Evolutionary conservation across 176 grass and related monocot genomes (phyloP).

Genomic region (Pontederia crassipes): DNA sequence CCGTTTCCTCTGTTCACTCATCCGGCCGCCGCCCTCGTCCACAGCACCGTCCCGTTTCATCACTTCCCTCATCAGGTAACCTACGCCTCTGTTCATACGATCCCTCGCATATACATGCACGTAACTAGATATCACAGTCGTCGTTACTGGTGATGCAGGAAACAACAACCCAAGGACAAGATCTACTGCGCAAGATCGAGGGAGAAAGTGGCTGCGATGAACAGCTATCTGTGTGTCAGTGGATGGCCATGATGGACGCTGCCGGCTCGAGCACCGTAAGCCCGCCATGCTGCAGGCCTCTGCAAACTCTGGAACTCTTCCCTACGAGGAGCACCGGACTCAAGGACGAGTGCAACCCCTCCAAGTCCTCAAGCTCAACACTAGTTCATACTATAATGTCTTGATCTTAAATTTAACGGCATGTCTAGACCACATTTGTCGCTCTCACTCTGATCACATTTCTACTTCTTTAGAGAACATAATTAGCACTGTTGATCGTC

Average conservation of each 20-base stretch:
- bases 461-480: no score
- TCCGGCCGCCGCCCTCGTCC: background rate
- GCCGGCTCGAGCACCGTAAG: background rate
- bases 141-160: slow-evolving; percentile 7
- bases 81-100: no score
- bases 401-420: background rate
- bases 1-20: background rate
- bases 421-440: no score
- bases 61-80: slow-evolving; percentile 13
- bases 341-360: slow-evolving; percentile 42
- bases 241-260: no score
- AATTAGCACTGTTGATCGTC: no score
- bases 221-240: no score
- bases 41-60: background rate
- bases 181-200: no score
- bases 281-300: slow-evolving; percentile 34
- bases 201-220: no score
- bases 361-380: background rate
- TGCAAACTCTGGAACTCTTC: slow-evolving; percentile 93
- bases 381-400: slow-evolving; percentile 2
- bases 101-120: background rate
- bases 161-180: no score
- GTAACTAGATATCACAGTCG: background rate
- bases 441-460: no score
- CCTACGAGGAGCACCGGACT: slow-evolving; percentile 44